phyloP scores from a whole-genome alignment of 108 stramenopile genomes.

The Asterionellopsis glacialis region DNA sequence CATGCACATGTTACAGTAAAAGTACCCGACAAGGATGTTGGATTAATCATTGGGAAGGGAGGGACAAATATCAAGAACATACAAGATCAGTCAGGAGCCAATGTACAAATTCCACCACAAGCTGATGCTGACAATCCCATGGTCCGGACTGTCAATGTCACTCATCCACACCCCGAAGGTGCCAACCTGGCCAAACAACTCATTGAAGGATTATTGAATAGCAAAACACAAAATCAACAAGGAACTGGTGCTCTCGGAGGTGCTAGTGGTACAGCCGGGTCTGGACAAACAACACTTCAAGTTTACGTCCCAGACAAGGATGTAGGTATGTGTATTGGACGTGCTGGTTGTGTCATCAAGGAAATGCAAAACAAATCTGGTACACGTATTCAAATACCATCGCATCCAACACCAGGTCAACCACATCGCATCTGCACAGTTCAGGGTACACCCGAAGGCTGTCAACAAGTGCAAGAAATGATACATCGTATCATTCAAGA shows the following conservation, averaged over 20 bases:
- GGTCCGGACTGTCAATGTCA: constrained; percentile 73
- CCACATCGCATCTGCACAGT: constrained; percentile 77
- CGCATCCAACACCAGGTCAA: constrained; percentile 64
- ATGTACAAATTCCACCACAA: constrained; percentile 89
- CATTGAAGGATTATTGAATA: constrained; percentile 20
- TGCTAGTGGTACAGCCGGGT: neutral
- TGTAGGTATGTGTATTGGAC: constrained; percentile 87
- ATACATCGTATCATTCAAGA: constrained; percentile 76
- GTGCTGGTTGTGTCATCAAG: constrained; percentile 80
- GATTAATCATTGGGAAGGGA: constrained; percentile 96
- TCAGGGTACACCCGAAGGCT: constrained; percentile 65
- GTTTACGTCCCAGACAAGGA: constrained; percentile 29
- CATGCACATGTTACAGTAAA: constrained; percentile 68
- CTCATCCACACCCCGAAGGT: constrained; percentile 73
- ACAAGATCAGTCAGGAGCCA: constrained; percentile 87
- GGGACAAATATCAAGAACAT: constrained; percentile 90
- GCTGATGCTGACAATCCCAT: constrained; percentile 64
- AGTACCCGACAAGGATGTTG: constrained; percentile 89
- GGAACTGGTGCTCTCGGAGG: neutral
- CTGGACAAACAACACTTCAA: constrained; percentile 1
- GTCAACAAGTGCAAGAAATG: constrained; percentile 58
- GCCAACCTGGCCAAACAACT: constrained; percentile 63
- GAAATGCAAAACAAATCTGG: constrained; percentile 78
- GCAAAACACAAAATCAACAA: neutral
- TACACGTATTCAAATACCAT: constrained; percentile 82